phyloP scores from a whole-genome alignment of 768 basidiomycete species.

The Mycena latifolia region DNA sequence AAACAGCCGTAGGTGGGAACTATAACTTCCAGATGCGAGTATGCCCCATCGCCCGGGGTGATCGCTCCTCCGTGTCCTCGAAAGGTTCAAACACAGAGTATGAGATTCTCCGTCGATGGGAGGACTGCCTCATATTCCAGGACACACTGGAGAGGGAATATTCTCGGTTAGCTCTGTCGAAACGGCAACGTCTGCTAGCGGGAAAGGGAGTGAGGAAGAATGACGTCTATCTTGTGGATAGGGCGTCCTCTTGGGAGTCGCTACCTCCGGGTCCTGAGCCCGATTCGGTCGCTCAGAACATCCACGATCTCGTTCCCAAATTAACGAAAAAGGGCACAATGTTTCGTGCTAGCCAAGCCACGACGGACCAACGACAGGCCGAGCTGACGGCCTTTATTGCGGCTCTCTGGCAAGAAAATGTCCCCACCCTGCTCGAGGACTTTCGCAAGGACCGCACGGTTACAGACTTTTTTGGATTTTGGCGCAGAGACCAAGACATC shows the following conservation, averaged over 20 bases:
- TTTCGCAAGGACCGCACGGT: constrained; percentile 68
- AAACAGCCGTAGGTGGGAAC: constrained; percentile 57
- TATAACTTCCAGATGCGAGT: constrained; percentile 76
- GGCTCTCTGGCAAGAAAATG: constrained; percentile 67
- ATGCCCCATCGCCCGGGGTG: constrained; percentile 53
- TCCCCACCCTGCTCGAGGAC: constrained; percentile 76
- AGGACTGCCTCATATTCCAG: constrained; percentile 85
- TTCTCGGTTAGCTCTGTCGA: constrained; percentile 69
- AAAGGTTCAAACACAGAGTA: constrained; percentile 61
- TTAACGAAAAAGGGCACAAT: constrained; percentile 79
- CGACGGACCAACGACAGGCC: constrained; percentile 69
- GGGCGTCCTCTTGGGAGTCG: constrained; percentile 88
- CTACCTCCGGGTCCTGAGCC: constrained; percentile 88
- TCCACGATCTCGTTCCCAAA: constrained; percentile 75
- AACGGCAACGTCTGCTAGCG: constrained; percentile 72
- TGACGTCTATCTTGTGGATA: constrained; percentile 75
- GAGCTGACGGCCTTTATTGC: constrained; percentile 73
- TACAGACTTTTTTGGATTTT: constrained; percentile 84
- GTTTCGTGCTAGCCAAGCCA: constrained; percentile 78
- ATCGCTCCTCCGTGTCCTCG: constrained; percentile 55
- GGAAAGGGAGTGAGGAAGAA: constrained; percentile 86
- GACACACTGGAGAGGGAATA: constrained; percentile 78
- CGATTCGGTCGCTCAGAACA: constrained; percentile 74
- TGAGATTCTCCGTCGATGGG: constrained; percentile 85
- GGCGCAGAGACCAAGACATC: constrained; percentile 79